Evolutionary conservation across 2,329 filamentous ascomycete species (phyloP), one percentile per base, ranked within the genome.

Genomic region (Arthrobotrys musiformis): DNA sequence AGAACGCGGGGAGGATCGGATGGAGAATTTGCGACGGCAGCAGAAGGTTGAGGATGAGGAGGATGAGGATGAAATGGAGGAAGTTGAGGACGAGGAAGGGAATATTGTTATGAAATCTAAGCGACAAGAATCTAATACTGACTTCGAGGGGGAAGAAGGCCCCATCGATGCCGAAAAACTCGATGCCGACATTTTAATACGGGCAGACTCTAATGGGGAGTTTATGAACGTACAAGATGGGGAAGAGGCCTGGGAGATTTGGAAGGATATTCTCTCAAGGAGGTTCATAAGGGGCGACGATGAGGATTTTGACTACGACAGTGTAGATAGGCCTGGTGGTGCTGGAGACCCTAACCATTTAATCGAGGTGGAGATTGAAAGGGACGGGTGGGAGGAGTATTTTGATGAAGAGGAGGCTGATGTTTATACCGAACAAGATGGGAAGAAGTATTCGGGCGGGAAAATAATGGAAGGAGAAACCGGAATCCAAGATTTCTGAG

Each of bases 391-490:
- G 72, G 72, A 76, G 35, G 64, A 70, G 19, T 76, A 76, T 60
- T 76, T 76, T 60, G 72, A 76, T 52, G 72, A n/a, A 13, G 72
- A 76, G 28, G 72, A 76, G 24, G 72, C 72, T 9, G 72, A 76
- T 40, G 64, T 48, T 13, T 76, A 76, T 60, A 48, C 42, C 26
- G 72, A 76, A 26, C 30, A 26, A 17, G 72, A 76, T 44, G 72
- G 72, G 72, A 69, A 44, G 64, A 76, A 40, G 64, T 76, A 76
- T 64, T 58, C 54, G 37, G 72, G 64, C 9, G 72, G 58, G 6
- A 76, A 26, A 44, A 50, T 62, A 9, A 13, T 76, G 50, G 72
- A 76, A 26, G 72, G 72, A 6, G 72, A 76, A 30, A 76, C 72
- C 11, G 72, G 72, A 15, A 63, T 76, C 19, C 72, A 76, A 46